These are phyloP conservation scores for Solidago caesia DNA, from an alignment of 129 eudicot genomes.

Conservation along the genomic window DNA sequence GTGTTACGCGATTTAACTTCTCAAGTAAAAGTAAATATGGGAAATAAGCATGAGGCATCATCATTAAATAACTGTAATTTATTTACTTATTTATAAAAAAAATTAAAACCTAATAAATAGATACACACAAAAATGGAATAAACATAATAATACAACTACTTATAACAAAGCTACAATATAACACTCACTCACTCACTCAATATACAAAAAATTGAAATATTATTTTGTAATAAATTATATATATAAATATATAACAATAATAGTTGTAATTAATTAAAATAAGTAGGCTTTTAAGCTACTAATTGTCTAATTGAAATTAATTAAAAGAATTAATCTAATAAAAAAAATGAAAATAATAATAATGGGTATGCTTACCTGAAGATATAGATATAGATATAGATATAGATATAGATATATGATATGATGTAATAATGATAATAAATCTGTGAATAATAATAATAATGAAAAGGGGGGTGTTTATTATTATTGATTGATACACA, in stretches of 20 bases:
- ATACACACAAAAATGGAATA: background rate
- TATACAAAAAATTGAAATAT: background rate
- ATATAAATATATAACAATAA: too few relatives aligned
- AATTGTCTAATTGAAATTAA: background rate
- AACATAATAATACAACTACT: background rate
- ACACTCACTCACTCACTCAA: constrained; percentile 2
- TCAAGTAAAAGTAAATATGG: too few relatives aligned
- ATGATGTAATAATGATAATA: too few relatives aligned
- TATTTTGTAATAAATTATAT: background rate
- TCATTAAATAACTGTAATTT: background rate
- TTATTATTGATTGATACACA: too few relatives aligned
- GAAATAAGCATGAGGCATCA: background rate
- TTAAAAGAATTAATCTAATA: background rate
- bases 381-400: too few relatives aligned
- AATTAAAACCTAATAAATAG: too few relatives aligned
- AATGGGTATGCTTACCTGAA: too few relatives aligned
- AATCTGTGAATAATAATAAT: too few relatives aligned
- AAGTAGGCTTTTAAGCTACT: background rate
- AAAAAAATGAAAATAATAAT: background rate
- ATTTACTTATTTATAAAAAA: too few relatives aligned
- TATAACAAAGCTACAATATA: background rate
- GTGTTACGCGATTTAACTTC: too few relatives aligned
- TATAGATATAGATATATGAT: too few relatives aligned
- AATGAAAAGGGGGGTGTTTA: too few relatives aligned
- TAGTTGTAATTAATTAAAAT: background rate